phyloP scores from a whole-genome alignment of 2,329 filamentous ascomycete species.

The Cadophora luteo-olivacea region DNA sequence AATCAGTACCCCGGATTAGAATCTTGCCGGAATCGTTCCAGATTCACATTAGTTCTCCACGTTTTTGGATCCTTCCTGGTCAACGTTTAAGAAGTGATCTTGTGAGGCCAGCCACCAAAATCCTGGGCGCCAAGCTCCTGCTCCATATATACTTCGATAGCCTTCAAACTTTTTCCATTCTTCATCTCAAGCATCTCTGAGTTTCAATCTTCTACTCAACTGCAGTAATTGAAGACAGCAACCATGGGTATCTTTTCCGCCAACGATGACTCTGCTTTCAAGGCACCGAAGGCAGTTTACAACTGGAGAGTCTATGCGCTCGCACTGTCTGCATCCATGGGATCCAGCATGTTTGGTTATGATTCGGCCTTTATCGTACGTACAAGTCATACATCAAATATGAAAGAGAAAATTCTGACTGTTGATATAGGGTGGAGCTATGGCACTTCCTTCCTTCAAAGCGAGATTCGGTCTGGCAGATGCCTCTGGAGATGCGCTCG shows the following conservation, averaged over 20 bases:
- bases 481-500: constrained; percentile 39
- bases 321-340: constrained; percentile 41
- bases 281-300: constrained; percentile 34
- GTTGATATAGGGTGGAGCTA: constrained; percentile 54
- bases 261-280: constrained; percentile 17
- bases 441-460: constrained; percentile 63
- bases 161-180: background rate
- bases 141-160: constrained; percentile 13
- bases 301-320: constrained; percentile 43
- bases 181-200: background rate
- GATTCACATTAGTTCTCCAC: background rate
- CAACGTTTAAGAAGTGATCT: background rate
- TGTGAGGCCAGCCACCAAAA: constrained; percentile 10
- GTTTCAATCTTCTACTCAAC: background rate
- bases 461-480: constrained; percentile 60
- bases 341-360: constrained; percentile 41
- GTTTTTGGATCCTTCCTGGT: background rate
- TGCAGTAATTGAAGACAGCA: background rate
- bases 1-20: constrained; percentile 11
- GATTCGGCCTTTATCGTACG: constrained; percentile 33
- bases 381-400: background rate
- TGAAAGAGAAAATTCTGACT: background rate
- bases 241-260: constrained; percentile 17
- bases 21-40: constrained; percentile 1
- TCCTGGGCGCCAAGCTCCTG: constrained; percentile 14